Evolutionary conservation across 1,139 yeast species (phyloP).

Genomic region (Yamadazyma triangularis): DNA sequence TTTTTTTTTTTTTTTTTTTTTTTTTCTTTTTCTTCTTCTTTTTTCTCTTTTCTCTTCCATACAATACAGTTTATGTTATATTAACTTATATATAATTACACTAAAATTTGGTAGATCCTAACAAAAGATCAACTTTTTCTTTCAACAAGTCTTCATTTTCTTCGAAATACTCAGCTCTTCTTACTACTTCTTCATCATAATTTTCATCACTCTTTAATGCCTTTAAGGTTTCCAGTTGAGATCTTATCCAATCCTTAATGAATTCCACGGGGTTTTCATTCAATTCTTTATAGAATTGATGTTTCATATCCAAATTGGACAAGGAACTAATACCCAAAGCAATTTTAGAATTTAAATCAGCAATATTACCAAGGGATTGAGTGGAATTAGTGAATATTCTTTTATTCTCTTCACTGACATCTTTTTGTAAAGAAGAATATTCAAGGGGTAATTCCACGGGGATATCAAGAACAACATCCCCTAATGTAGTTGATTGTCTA

Average conservation of each 20-base stretch:
- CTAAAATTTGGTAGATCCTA: conserved; percentile 36
- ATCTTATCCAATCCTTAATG: conserved; percentile 65
- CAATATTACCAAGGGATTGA: conserved; percentile 46
- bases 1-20: too few species aligned
- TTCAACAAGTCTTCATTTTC: conserved; percentile 62
- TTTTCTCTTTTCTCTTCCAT: too few species aligned
- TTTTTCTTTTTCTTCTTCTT: too few species aligned
- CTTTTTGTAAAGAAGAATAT: conserved; percentile 35
- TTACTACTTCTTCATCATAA: conserved; percentile 83
- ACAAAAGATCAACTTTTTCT: conserved; percentile 71
- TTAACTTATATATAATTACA: too few species aligned
- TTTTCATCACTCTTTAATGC: conserved; percentile 84
- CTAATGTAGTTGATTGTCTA: conserved; percentile 71
- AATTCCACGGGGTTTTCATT: conserved; percentile 75
- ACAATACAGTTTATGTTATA: too few species aligned
- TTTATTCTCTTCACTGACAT: conserved; percentile 36
- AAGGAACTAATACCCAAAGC: conserved; percentile 61
- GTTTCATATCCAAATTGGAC: conserved; percentile 49
- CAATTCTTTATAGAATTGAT: conserved; percentile 64
- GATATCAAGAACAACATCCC: conserved; percentile 76
- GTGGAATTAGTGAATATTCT: conserved; percentile 35
- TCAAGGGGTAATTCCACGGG: conserved; percentile 55
- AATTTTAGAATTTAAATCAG: conserved; percentile 55
- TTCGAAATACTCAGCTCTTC: conserved; percentile 76
- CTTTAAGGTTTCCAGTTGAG: conserved; percentile 71